Base-by-base conservation (phyloP, 345 rosid genomes). In the Pistacia atlantica region DNA sequence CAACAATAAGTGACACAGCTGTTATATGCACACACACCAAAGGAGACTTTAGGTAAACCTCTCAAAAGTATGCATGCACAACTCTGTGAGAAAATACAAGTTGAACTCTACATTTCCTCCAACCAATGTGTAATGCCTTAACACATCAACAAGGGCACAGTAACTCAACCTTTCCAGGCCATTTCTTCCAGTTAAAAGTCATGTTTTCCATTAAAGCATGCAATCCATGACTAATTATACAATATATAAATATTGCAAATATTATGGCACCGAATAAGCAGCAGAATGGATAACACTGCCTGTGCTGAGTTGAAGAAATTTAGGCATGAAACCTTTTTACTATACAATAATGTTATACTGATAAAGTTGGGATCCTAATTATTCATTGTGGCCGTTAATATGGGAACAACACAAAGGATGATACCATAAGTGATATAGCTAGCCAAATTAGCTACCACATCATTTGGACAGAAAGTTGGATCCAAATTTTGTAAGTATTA, bases 201-300 rank as follows among this genome's bases (percentile, higher is more conserved):
- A 42, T n/a, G 42, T 70, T 55, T 28, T 55, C 25, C n/a, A 70
- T 59, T 57, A 74, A n/a, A 74, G 64, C 33, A 74, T 25, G 49
- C 45, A 61, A 28, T 73, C 25, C 16, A 35, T 59, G 3, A 71
- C 11, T 63, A 64, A 12, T 35, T 35, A 18, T 18, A 35, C 37
- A 37, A 35, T 33, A 63, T 13, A 4, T 31, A 62, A 13, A 64
- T 31, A 64, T 16, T 63, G n/a, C 42, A 48, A 22, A 67, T 25
- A 25, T 25, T 25, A 28, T 67, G 58, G 58, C 42, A 49, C 33
- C 20, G 71, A 28, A 28, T 46, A 64, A 60, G 28, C 67, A 61
- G 22, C 28, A 46, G 28, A 31, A 73, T 45, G 18, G 28, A 46
- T 17, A 48, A 28, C 16, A 28, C 11, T 60, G 18, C 4, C 59